Conservation (phyloP, 2,329 filamentous ascomycete species). For the Coniochaeta hoffmannii region DNA sequence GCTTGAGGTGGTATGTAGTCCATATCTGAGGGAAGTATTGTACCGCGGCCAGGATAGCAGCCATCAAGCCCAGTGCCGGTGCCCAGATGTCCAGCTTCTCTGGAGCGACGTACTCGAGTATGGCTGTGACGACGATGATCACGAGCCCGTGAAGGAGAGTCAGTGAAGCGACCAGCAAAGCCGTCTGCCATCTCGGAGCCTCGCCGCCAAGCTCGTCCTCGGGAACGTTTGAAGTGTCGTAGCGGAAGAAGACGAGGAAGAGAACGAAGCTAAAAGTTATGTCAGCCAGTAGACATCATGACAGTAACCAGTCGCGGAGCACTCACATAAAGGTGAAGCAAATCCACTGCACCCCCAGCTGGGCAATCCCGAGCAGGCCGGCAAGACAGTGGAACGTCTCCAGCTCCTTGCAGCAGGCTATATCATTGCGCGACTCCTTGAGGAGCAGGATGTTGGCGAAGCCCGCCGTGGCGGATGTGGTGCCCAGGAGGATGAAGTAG, state of each 20-base stretch:
- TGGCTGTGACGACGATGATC: conserved; percentile 59
- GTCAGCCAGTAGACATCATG: conserved; percentile 12
- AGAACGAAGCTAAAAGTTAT: conserved; percentile 66
- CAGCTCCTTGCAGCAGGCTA: conserved; percentile 78
- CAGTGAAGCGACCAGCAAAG: conserved; percentile 63
- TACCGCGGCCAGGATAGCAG: conserved; percentile 70
- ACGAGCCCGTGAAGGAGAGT: conserved; percentile 72
- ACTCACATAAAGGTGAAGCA: conserved; percentile 88
- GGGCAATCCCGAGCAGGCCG: conserved; percentile 78
- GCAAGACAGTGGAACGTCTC: conserved; percentile 77
- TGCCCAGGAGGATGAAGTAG: conserved; percentile 90
- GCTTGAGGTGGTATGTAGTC: conserved; percentile 78
- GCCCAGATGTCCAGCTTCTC: conserved; percentile 69
- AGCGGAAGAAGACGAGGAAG: conserved; percentile 91
- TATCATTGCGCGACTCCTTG: conserved; percentile 73
- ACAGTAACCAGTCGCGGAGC: not conserved
- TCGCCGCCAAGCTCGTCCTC: conserved; percentile 38
- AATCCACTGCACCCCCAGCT: conserved; percentile 85
- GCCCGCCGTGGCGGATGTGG: conserved; percentile 78
- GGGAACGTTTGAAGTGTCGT: conserved; percentile 43
- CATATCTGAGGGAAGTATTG: conserved; percentile 96
- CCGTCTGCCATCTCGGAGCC: conserved; percentile 67
- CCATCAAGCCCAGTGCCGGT: conserved; percentile 73
- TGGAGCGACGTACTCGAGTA: conserved; percentile 58
- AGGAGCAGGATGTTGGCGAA: conserved; percentile 90